These are phyloP conservation scores for Lithospermum erythrorhizon DNA, from an alignment of 257 asterid species.

Conservation along the genomic window DNA sequence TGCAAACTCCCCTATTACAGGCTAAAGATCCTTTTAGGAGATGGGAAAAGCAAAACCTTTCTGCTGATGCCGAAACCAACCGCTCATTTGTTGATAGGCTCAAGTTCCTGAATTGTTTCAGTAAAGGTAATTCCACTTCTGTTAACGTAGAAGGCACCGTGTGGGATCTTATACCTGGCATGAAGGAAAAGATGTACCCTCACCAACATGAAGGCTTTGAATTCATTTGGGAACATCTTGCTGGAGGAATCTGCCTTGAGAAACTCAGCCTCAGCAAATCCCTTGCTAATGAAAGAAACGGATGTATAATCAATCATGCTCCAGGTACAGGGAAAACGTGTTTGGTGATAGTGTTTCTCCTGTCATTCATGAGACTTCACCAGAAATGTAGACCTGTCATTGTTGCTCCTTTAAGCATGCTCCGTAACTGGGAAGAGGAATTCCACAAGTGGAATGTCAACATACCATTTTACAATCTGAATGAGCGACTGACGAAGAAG, in stretches of 20 bases:
- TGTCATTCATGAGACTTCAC: slow-evolving; percentile 41
- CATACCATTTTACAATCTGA: slow-evolving; percentile 53
- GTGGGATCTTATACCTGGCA: slow-evolving; percentile 38
- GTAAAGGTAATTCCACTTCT: background rate
- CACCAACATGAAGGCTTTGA: slow-evolving; percentile 63
- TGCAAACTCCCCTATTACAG: slow-evolving; percentile 15
- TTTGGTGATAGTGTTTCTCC: slow-evolving; percentile 53
- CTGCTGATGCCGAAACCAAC: background rate
- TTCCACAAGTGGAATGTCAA: slow-evolving; percentile 42
- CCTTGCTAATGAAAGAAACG: slow-evolving; percentile 28
- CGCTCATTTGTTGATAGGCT: background rate
- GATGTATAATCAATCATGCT: slow-evolving; percentile 79
- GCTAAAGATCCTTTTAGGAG: slow-evolving; percentile 13
- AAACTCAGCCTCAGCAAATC: slow-evolving; percentile 25
- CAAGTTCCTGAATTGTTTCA: slow-evolving; percentile 7
- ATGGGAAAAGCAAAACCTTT: slow-evolving; percentile 4
- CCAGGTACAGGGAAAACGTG: slow-evolving; percentile 85
- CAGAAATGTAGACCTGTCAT: slow-evolving; percentile 53
- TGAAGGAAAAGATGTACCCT: slow-evolving; percentile 27
- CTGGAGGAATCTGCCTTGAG: slow-evolving; percentile 41
- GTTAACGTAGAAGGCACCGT: slow-evolving; percentile 26
- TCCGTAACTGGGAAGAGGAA: slow-evolving; percentile 61
- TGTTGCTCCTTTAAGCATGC: slow-evolving; percentile 68
- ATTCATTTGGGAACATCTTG: slow-evolving; percentile 57
- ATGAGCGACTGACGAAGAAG: slow-evolving; percentile 23